phyloP scores from a whole-genome alignment of 2,329 filamentous ascomycete species.

The Talaromyces sp. region DNA sequence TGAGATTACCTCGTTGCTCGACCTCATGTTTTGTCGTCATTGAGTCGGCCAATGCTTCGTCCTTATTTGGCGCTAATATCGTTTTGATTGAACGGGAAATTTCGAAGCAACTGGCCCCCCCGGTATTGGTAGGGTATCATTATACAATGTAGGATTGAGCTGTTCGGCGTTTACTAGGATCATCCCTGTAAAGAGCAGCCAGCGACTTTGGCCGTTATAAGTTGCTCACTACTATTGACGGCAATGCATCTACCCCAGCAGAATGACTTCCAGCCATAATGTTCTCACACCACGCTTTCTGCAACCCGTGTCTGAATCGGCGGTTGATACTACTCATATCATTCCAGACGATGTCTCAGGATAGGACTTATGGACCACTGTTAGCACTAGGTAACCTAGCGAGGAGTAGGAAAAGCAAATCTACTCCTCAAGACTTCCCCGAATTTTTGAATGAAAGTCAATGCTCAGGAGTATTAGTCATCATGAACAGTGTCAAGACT shows the following conservation, averaged over 20 bases:
- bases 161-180: not conserved
- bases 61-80: not conserved
- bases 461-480: not conserved
- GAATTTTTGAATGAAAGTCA: not conserved
- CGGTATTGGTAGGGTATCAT: not conserved
- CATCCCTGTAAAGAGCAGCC: not conserved
- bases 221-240: not conserved
- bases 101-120: not conserved
- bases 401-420: not conserved
- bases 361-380: no score
- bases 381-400: not conserved
- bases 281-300: not conserved
- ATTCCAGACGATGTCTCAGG: not conserved
- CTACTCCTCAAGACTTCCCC: not conserved
- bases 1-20: not conserved
- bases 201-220: not conserved
- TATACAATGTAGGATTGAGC: not conserved
- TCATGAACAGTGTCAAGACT: not conserved
- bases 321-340: not conserved
- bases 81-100: not conserved
- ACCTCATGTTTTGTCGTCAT: not conserved
- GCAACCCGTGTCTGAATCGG: not conserved
- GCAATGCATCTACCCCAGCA: not conserved
- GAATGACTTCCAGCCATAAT: not conserved
- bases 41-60: not conserved